Percentiles rank a stretch among this genome's conserved stretches.
Conservation (phyloP, 108 stramenopile genomes). For the Nannochloropsis oceanica region DNA sequence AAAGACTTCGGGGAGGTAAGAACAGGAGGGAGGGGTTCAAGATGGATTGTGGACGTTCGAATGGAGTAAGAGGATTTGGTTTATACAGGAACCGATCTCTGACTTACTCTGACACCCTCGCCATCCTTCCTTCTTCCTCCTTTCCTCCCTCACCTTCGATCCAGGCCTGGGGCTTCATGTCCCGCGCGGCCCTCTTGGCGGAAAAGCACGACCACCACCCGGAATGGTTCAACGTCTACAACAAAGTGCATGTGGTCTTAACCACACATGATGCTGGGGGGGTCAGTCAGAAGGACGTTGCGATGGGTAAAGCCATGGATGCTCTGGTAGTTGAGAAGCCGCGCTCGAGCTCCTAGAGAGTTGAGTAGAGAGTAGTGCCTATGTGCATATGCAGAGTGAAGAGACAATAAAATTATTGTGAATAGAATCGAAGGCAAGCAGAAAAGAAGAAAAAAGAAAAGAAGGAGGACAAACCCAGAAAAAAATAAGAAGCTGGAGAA, state of each 20-base stretch:
- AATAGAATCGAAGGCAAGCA: too few species aligned
- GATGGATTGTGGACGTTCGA: too few species aligned
- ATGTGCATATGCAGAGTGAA: background rate
- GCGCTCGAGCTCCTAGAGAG: background rate
- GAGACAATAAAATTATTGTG: background rate
- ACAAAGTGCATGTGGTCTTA: slow-evolving; percentile 46
- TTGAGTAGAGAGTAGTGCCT: background rate
- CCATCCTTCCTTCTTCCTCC: slow-evolving; percentile 49
- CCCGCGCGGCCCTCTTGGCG: slow-evolving; percentile 58
- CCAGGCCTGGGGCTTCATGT: slow-evolving; percentile 88
- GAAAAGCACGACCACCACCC: slow-evolving; percentile 91
- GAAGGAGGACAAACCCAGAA: too few species aligned
- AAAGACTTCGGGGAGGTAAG: slow-evolving; percentile 4
- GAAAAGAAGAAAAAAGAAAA: too few species aligned
- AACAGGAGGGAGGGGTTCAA: too few species aligned
- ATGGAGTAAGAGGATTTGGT: too few species aligned
- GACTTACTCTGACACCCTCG: background rate
- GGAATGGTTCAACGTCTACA: slow-evolving; percentile 96
- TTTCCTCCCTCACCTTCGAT: slow-evolving; percentile 41
- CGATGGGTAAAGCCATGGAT: slow-evolving; percentile 5
- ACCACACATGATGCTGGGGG: slow-evolving; percentile 20
- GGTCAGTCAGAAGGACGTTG: slow-evolving; percentile 10
- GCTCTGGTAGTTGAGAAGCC: background rate
- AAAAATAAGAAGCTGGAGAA: too few species aligned
- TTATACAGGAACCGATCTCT: background rate